phyloP scores from a whole-genome alignment of 75 land plant species.

The Picea sitchensis region DNA sequence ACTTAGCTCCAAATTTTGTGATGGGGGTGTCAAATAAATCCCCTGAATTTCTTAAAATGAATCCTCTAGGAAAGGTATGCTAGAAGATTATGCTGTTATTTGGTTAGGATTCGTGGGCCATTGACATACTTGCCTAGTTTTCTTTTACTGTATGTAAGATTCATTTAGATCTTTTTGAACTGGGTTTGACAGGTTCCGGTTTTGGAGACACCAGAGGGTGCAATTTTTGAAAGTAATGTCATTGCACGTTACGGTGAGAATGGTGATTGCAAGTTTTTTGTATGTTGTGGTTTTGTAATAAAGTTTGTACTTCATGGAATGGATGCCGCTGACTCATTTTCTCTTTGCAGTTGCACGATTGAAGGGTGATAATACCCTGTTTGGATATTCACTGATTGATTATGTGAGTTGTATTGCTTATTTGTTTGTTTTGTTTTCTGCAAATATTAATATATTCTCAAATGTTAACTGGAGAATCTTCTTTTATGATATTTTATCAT shows the following conservation, averaged over 20 bases:
- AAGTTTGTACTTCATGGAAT: too few relatives aligned
- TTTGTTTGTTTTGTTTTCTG: too few relatives aligned
- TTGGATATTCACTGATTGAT: slow-evolving; percentile 70
- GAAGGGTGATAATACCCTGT: slow-evolving; percentile 52
- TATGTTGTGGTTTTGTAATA: too few relatives aligned
- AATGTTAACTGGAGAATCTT: too few relatives aligned
- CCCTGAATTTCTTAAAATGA: slow-evolving; percentile 81
- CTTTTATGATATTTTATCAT: too few relatives aligned
- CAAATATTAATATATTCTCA: too few relatives aligned
- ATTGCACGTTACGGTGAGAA: slow-evolving; percentile 38
- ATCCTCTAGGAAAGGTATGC: slow-evolving; percentile 93
- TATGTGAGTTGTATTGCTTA: slow-evolving; percentile 15
- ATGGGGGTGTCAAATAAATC: slow-evolving; percentile 89
- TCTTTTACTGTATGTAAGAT: not conserved
- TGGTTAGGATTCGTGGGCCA: not conserved
- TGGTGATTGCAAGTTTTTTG: too few relatives aligned
- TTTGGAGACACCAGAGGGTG: slow-evolving; percentile 89
- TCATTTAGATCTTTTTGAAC: not conserved
- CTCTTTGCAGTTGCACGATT: slow-evolving; percentile 33
- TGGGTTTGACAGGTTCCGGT: slow-evolving; percentile 65
- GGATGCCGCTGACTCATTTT: too few relatives aligned
- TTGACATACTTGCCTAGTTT: not conserved
- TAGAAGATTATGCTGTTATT: not conserved
- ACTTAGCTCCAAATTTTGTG: slow-evolving; percentile 55
- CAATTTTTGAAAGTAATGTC: slow-evolving; percentile 91